Evolutionary conservation across 176 grass and related monocot genomes (phyloP).

Genomic region (Pontederia crassipes): DNA sequence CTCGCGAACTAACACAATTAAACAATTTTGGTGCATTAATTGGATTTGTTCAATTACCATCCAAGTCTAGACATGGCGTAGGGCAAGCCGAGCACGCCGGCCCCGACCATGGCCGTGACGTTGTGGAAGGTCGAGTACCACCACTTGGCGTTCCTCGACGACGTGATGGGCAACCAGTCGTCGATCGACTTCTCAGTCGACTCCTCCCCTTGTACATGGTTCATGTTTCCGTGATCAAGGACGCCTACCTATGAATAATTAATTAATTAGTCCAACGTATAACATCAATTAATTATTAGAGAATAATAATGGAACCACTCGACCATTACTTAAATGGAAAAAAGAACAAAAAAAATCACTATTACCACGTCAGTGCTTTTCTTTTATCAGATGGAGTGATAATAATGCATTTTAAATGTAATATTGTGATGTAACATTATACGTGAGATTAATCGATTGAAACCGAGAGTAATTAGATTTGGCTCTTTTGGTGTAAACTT

Average conservation of each 20-base stretch:
- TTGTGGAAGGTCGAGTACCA: conserved; percentile 96
- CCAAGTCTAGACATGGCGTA: conserved; percentile 84
- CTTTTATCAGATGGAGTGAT: no score
- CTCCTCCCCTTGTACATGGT: conserved; percentile 8
- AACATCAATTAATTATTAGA: neutral
- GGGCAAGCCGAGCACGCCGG: conserved; percentile 78
- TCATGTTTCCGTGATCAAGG: neutral
- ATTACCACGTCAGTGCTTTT: no score
- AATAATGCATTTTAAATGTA: no score
- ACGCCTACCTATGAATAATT: no score
- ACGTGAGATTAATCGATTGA: no score
- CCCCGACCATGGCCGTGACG: conserved; percentile 95
- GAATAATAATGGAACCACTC: neutral
- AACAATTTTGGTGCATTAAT: neutral
- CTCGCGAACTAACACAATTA: no score
- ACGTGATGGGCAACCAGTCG: conserved; percentile 78
- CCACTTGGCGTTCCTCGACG: conserved; percentile 87
- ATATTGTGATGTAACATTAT: no score
- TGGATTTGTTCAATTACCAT: conserved; percentile 25
- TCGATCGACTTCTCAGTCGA: conserved; percentile 37
- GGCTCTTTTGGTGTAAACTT: no score
- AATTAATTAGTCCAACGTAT: no score
- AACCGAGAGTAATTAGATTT: no score
- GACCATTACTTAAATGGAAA: no score
- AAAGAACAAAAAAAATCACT: no score